Evolutionary conservation across 2,329 filamentous ascomycete genomes (phyloP), one percentile per base, ranked within the genome.

Genomic region (Monilinia vaccinii-corymbosi): DNA sequence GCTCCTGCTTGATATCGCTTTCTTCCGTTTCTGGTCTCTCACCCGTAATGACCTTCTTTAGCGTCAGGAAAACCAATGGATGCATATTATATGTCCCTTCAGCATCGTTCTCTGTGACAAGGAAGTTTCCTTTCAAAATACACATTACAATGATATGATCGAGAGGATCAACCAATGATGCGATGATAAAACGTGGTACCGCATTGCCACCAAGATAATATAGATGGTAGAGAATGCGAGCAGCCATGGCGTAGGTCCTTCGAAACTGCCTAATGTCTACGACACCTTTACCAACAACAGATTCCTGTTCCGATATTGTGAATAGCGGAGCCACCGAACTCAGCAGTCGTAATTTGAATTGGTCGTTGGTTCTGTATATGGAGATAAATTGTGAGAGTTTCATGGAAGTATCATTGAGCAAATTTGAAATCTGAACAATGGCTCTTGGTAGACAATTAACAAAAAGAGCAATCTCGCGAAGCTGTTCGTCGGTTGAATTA

Each of bases 321-420:
- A 64, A 65, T 16, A 65, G 55, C 10, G 62, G 63, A 28, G 63
- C 62, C 11, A 67, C 42, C 23, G 52, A 65, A 34, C 64, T 63
- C 25, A 69, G 61, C 7, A 69, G 61, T 11, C 64, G 66, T 14
- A 69, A 52, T 45, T 66, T 65, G 52, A 65, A 66, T 18, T 63
- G 38, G 56, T 67, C 64, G n/a, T 59, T 62, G 40, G 56, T 63
- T 16, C 61, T 50, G 49, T 65, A 69, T 36, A 69, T 52, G 13
- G 65, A 56, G 9, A 67, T 60, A 25, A 67, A 67, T 42, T 69
- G 67, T 23, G 66, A 62, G 10, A 65, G 52, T 14, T 64, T 66
- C 66, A 69, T 69, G 5, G 64, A 62, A 23, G 62, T 64, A 28
- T 60, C 58, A 14, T 66, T 69, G n/a, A 68, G 62, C 13, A 68